Evolutionary conservation across 2,329 filamentous ascomycete genomes (phyloP).

Genomic region (Trichophyton equinum): DNA sequence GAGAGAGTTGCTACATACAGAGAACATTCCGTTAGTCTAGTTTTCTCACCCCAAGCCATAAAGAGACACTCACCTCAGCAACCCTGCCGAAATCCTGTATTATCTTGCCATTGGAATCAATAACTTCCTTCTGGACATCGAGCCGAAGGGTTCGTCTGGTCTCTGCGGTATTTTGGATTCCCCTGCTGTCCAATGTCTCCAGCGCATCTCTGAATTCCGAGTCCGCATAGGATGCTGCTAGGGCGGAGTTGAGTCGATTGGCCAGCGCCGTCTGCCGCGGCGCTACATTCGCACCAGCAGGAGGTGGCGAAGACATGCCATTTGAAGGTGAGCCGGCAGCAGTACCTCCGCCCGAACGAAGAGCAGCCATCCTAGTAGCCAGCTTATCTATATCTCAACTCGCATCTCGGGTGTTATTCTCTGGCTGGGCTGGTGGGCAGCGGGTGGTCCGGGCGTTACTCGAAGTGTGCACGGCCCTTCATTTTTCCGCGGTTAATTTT

Average conservation of each 20-base stretch:
- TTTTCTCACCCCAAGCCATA: background rate
- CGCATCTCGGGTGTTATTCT: background rate
- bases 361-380: background rate
- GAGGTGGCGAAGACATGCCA: conserved; percentile 5
- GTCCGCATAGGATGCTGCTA: conserved; percentile 87
- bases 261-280: conserved; percentile 53
- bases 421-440: background rate
- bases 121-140: conserved; percentile 81
- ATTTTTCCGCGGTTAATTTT: background rate
- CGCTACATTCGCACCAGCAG: background rate
- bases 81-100: conserved; percentile 80
- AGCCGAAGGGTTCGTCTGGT: conserved; percentile 66
- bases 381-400: background rate
- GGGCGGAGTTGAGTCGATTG: conserved; percentile 68
- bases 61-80: conserved; percentile 52
- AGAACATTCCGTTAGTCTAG: background rate
- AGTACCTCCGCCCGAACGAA: conserved; percentile 2
- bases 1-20: conserved; percentile 59
- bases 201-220: conserved; percentile 80
- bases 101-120: conserved; percentile 81
- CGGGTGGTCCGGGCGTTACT: background rate
- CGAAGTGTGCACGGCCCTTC: background rate
- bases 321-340: conserved; percentile 6
- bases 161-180: conserved; percentile 60
- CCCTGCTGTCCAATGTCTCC: conserved; percentile 59